phyloP scores from a whole-genome alignment of 495 filamentous ascomycete genomes.

The Penicillium fimorum region DNA sequence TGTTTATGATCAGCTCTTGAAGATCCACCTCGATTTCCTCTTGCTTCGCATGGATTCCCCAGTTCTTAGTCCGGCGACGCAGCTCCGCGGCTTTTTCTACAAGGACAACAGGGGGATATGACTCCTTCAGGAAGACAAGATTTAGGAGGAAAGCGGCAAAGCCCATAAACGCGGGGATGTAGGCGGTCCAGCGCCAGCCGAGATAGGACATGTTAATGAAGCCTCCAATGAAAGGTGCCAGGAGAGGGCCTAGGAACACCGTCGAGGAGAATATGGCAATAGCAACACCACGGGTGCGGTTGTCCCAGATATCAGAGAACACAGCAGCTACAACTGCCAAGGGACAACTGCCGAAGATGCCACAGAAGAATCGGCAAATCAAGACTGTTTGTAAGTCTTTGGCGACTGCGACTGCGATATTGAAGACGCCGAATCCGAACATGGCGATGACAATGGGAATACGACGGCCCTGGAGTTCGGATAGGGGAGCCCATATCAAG shows the following conservation, averaged over 20 bases:
- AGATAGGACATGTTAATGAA: slow-evolving; percentile 55
- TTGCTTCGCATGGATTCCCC: slow-evolving; percentile 93
- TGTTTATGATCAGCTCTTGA: slow-evolving; percentile 50
- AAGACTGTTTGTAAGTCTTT: slow-evolving; percentile 68
- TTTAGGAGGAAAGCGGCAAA: slow-evolving; percentile 66
- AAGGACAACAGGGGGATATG: slow-evolving; percentile 81
- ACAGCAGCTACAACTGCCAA: slow-evolving; percentile 84
- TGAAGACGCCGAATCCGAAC: slow-evolving; percentile 53
- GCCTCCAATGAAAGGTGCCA: slow-evolving; percentile 84
- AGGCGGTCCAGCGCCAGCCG: slow-evolving; percentile 90
- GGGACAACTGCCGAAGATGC: slow-evolving; percentile 65
- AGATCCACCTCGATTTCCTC: slow-evolving; percentile 90
- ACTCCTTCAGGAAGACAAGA: slow-evolving; percentile 75
- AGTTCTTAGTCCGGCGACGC: slow-evolving; percentile 80
- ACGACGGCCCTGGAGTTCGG: slow-evolving; percentile 60
- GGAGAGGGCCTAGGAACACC: slow-evolving; percentile 78
- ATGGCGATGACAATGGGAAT: slow-evolving; percentile 55
- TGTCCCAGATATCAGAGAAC: slow-evolving; percentile 87
- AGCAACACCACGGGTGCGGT: slow-evolving; percentile 66
- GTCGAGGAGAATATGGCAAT: slow-evolving; percentile 76
- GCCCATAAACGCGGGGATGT: slow-evolving; percentile 74
- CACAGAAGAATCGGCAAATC: slow-evolving; percentile 66
- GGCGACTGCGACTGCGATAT: slow-evolving; percentile 56
- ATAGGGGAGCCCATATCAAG: slow-evolving; percentile 64
- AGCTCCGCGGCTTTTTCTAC: slow-evolving; percentile 75